Conservation (phyloP, 148 eudicot genomes). For the Persicaria tinctoria region DNA sequence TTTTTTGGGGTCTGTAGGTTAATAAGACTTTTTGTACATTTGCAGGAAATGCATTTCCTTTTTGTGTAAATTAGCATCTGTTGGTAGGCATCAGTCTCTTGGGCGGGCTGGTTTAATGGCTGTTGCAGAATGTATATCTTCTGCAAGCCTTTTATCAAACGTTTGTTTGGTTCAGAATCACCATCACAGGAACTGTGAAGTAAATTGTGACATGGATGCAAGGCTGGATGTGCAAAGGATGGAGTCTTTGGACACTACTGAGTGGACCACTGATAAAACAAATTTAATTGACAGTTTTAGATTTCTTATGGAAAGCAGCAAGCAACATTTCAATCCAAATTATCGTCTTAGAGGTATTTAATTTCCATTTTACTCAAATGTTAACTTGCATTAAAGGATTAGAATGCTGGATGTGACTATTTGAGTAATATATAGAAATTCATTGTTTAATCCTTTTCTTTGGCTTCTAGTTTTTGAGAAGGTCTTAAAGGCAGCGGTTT, state of each 20-base stretch:
- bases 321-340: conserved; percentile 83
- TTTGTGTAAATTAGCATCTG: conserved; percentile 55
- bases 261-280: conserved; percentile 27
- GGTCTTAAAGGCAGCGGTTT: conserved; percentile 54
- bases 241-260: conserved; percentile 14
- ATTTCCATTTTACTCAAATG: neutral
- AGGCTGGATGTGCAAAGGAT: conserved; percentile 18
- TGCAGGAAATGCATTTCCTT: conserved; percentile 59
- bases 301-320: conserved; percentile 75
- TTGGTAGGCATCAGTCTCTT: conserved; percentile 55
- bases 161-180: conserved; percentile 26
- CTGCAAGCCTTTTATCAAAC: conserved; percentile 58
- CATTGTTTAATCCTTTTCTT: conserved; percentile 13
- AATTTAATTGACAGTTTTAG: conserved; percentile 61
- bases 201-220: conserved; percentile 16
- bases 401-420: neutral
- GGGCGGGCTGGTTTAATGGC: conserved; percentile 87
- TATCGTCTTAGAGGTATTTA: conserved; percentile 71
- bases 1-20: neutral
- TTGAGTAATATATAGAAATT: conserved; percentile 3
- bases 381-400: neutral
- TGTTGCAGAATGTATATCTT: conserved; percentile 56
- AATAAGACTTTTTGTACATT: conserved; percentile 9
- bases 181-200: conserved; percentile 16
- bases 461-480: conserved; percentile 64